Conservation (phyloP, 2,329 filamentous ascomycete genomes). For the Botrytis pseudocinerea region DNA sequence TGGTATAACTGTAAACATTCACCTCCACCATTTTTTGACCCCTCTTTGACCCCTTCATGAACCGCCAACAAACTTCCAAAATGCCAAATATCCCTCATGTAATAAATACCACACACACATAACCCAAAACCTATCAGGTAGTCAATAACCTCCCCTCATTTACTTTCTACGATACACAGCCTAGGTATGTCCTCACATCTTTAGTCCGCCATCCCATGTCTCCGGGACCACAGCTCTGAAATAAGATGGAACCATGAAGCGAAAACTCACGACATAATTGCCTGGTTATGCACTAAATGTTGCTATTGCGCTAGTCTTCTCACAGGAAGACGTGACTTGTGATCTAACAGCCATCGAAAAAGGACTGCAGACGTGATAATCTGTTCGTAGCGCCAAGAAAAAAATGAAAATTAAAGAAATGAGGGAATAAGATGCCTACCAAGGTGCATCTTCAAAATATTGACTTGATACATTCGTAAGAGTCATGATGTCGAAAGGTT, state of each 20-base stretch:
- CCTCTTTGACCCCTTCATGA: not conserved
- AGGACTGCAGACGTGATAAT: slow-evolving; percentile 50
- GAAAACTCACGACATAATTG: slow-evolving; percentile 33
- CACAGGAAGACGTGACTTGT: slow-evolving; percentile 45
- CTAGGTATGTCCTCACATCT: slow-evolving; percentile 51
- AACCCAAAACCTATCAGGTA: not conserved
- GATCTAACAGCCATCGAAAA: slow-evolving; percentile 51
- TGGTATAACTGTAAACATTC: not conserved
- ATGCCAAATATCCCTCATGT: slow-evolving; percentile 7
- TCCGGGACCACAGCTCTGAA: slow-evolving; percentile 55
- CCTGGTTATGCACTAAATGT: slow-evolving; percentile 36
- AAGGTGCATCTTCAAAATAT: not conserved
- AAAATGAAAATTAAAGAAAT: not conserved
- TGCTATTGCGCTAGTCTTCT: slow-evolving; percentile 51
- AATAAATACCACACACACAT: slow-evolving; percentile 8
- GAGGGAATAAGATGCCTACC: not conserved
- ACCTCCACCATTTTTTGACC: not conserved
- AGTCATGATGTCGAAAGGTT: slow-evolving; percentile 8
- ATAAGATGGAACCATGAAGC: slow-evolving; percentile 43
- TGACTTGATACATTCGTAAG: not conserved
- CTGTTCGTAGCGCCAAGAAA: slow-evolving; percentile 52
- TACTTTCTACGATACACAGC: not conserved
- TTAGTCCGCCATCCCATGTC: slow-evolving; percentile 57
- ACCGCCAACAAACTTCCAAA: not conserved
- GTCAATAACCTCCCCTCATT: not conserved